Evolutionary conservation across 139 green algal genomes (phyloP).

Genomic region (Penium margaritaceum): DNA sequence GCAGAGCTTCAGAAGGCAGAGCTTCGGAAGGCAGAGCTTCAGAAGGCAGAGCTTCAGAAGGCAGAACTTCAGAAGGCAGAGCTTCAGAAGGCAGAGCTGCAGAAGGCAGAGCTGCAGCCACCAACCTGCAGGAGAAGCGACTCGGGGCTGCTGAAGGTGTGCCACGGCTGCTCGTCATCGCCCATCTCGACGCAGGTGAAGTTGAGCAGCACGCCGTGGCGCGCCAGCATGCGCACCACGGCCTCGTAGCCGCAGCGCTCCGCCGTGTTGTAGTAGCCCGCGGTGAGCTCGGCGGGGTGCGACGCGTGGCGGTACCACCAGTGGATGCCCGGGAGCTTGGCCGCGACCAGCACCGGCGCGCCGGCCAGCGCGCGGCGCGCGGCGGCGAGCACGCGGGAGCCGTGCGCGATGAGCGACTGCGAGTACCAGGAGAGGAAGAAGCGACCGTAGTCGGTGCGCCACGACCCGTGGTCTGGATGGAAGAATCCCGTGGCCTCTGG

Average conservation of each 20-base stretch:
- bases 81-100: too few species aligned
- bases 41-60: too few species aligned
- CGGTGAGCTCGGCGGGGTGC: slow-evolving; percentile 92
- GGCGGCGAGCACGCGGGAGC: too few species aligned
- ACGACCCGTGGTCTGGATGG: slow-evolving; percentile 66
- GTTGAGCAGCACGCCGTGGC: slow-evolving; percentile 62
- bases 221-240: slow-evolving; percentile 50
- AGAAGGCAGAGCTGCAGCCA: too few species aligned
- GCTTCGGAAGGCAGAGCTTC: too few species aligned
- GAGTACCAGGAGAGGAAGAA: too few species aligned
- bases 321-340: slow-evolving; percentile 79
- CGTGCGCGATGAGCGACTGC: too few species aligned
- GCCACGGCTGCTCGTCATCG: slow-evolving; percentile 87
- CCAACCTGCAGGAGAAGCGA: slow-evolving; percentile 60
- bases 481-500: slow-evolving; percentile 88
- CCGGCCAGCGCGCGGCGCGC: too few species aligned
- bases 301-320: slow-evolving; percentile 91
- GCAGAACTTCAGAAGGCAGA: too few species aligned
- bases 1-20: too few species aligned
- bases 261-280: slow-evolving; percentile 57
- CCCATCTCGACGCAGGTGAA: slow-evolving; percentile 99
- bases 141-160: slow-evolving; percentile 79
- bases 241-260: slow-evolving; percentile 67
- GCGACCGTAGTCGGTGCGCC: slow-evolving; percentile 76
- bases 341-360: too few species aligned